Evolutionary conservation across 495 filamentous ascomycete genomes (phyloP), one percentile per base, ranked within the genome.

Genomic region (Lepidopterella palustris): DNA sequence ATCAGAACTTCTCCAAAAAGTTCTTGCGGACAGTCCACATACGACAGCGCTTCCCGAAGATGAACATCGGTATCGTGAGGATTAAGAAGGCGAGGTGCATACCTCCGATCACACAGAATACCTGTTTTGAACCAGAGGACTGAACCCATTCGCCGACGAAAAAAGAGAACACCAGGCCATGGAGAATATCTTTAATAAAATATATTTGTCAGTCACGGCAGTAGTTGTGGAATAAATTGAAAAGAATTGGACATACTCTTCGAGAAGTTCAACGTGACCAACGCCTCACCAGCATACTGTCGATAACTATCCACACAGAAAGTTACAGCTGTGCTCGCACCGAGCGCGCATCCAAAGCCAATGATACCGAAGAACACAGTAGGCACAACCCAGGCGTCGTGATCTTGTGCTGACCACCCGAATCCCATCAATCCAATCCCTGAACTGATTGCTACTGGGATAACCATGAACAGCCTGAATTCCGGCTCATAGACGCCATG

Each of bases 221-320:
- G n/a, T n/a, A n/a, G n/a, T n/a, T n/a, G n/a, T n/a, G n/a, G n/a
- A n/a, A n/a, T n/a, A n/a, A n/a, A n/a, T n/a, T n/a, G n/a, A n/a
- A n/a, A n/a, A n/a, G n/a, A n/a, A n/a, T n/a, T n/a, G n/a, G n/a
- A n/a, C n/a, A n/a, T n/a, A n/a, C n/a, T n/a, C n/a, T n/a, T n/a
- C n/a, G n/a, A n/a, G n/a, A n/a, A n/a, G 57, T 82, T 82, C 66
- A 82, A 78, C 5, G 79, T 78, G 25, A 83, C 79, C 54, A 83
- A 79, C 5, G 77, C 77, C 71, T 83, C 79, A 69, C 80, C 78
- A 50, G 74, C 77, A 26, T 78, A 65, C 23, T 72, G 62, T 48
- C 76, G 75, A 66, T 83, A 80, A 47, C 73, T 72, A 65, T 83
- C 79, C 51, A 81, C n/a, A 73, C 18, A 82, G 70, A 58, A 82